Evolutionary conservation across 2,329 filamentous ascomycete genomes (phyloP).

Genomic region (Neofusicoccum kwambonambiense): DNA sequence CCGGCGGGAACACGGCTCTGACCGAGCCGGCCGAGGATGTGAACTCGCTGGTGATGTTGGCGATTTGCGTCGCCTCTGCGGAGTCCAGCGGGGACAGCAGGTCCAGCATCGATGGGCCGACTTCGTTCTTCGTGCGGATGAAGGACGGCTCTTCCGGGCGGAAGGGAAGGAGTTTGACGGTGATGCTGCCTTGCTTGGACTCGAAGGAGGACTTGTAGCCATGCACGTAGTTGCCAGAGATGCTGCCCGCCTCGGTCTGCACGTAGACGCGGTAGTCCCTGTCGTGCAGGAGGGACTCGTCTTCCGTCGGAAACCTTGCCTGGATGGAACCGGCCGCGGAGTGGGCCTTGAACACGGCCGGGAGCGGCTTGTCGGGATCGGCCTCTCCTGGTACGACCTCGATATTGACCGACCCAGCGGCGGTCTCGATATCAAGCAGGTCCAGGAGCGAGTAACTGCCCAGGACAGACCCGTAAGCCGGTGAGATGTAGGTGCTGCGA

Average conservation of each 20-base stretch:
- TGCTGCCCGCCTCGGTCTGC: not conserved
- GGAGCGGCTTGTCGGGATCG: not conserved
- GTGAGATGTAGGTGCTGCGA: not conserved
- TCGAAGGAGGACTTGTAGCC: not conserved
- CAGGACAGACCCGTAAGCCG: not conserved
- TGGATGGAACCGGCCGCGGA: not conserved
- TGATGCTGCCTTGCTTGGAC: not conserved
- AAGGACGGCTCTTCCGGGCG: not conserved
- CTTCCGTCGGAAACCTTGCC: not conserved
- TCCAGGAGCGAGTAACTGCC: conserved; percentile 5
- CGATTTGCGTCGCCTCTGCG: not conserved
- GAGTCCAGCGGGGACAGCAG: not conserved
- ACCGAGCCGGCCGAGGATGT: not conserved
- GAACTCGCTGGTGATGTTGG: not conserved
- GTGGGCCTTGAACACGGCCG: not conserved
- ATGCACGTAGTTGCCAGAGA: not conserved
- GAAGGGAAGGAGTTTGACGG: not conserved
- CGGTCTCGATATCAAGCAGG: conserved; percentile 1
- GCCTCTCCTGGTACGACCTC: not conserved
- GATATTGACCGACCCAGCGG: not conserved
- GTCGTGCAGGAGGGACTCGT: not conserved
- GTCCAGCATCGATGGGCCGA: not conserved
- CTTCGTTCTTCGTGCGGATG: not conserved
- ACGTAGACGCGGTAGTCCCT: not conserved
- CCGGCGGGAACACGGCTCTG: not conserved